Conservation (phyloP, 192 early-diverging fungal genomes). For the Dissophora ornata region DNA sequence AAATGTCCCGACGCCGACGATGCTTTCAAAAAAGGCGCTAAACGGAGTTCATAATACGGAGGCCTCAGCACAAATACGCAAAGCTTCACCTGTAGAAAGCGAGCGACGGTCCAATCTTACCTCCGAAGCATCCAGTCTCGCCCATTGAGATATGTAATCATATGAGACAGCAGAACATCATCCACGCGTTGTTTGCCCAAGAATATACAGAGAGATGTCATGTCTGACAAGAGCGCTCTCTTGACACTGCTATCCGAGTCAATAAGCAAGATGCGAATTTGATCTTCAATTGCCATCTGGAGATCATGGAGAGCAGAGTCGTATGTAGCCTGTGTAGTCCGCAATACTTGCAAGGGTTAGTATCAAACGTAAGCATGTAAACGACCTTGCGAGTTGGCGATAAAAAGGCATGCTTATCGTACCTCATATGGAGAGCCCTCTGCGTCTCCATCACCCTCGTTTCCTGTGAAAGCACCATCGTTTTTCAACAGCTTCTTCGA, state of each 20-base stretch:
- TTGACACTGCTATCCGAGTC: constrained; percentile 86
- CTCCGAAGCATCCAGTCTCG: constrained; percentile 92
- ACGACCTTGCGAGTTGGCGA: too few species aligned
- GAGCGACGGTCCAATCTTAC: constrained; percentile 48
- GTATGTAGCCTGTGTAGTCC: constrained; percentile 77
- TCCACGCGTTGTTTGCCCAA: constrained; percentile 85
- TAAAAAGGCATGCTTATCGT: too few species aligned
- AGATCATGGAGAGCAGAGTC: constrained; percentile 79
- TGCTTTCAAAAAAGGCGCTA: constrained; percentile 94
- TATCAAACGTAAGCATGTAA: too few species aligned
- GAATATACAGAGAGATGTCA: constrained; percentile 84
- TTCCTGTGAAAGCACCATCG: constrained; percentile 56
- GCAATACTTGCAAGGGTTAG: too few species aligned
- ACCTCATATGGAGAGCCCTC: constrained; percentile 57
- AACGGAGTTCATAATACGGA: background rate
- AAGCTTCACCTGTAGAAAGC: background rate
- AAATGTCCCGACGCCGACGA: constrained; percentile 89
- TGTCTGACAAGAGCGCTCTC: constrained; percentile 84
- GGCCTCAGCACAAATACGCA: background rate
- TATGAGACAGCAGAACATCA: constrained; percentile 88
- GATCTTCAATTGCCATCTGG: constrained; percentile 84
- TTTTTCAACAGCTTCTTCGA: constrained; percentile 55
- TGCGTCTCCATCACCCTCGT: constrained; percentile 53
- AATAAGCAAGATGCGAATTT: constrained; percentile 82
- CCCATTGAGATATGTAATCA: constrained; percentile 98